Conservation (phyloP, 768 basidiomycete species). For the Suillus occidentalis region DNA sequence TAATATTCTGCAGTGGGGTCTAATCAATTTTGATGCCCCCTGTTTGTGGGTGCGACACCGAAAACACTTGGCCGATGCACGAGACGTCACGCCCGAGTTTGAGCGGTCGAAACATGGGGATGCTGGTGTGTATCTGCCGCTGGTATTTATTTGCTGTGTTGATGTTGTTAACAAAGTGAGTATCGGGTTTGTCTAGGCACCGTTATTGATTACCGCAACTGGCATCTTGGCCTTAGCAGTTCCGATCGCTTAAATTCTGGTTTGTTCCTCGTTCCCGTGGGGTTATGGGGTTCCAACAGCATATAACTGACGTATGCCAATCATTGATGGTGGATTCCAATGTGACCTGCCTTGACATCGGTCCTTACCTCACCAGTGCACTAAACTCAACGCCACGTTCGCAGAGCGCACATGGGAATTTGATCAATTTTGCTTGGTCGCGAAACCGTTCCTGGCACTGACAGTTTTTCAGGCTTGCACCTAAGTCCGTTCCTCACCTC, state of each 20-base stretch:
- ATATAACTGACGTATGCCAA: conserved; percentile 65
- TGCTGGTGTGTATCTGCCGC: conserved; percentile 57
- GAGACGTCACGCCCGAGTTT: conserved; percentile 86
- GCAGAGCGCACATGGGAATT: conserved; percentile 52
- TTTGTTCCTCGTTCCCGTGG: conserved; percentile 88
- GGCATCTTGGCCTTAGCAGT: conserved; percentile 81
- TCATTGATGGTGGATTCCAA: not conserved
- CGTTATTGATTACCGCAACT: conserved; percentile 89
- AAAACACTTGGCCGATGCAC: conserved; percentile 67
- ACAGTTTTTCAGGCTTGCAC: conserved; percentile 73
- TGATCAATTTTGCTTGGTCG: conserved; percentile 59
- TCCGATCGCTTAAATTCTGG: conserved; percentile 90
- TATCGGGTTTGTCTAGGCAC: conserved; percentile 45
- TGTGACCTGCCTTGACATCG: not conserved
- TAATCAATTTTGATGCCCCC: conserved; percentile 86
- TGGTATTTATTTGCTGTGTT: not conserved
- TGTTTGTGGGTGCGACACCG: conserved; percentile 79
- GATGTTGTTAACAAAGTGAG: not conserved
- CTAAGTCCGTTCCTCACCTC: conserved; percentile 26
- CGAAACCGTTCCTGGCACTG: conserved; percentile 69
- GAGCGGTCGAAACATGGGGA: conserved; percentile 79
- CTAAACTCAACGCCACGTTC: conserved; percentile 61
- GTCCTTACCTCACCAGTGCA: conserved; percentile 45
- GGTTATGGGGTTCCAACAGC: conserved; percentile 70
- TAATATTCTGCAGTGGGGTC: conserved; percentile 63